Evolutionary conservation across 2,329 filamentous ascomycete genomes (phyloP), one percentile per base, ranked within the genome.

Genomic region (Amauroascus niger): DNA sequence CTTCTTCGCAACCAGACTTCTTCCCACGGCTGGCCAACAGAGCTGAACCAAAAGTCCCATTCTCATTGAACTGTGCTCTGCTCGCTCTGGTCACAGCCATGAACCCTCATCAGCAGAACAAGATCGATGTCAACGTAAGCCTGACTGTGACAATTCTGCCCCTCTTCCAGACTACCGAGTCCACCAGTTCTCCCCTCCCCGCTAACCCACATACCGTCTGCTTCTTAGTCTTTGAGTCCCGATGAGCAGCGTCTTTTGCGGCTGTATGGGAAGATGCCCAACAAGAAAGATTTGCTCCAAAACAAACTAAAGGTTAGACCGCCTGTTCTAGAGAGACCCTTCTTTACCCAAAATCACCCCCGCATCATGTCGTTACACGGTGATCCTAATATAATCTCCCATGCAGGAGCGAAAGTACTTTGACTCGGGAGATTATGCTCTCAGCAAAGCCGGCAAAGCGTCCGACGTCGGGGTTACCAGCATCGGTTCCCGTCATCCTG

Each of bases 41-140:
- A 33, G 32, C 16, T 22, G 28, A 14, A 18, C 35, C 14, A 32
- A 50, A n/a, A 51, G 47, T 44, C 40, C 51, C 9, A 5, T 30
- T 18, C 44, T 18, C 20, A 20, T 8, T 16, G 22, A 26, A 39
- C 55, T 50, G 32, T 41, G 41, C 20, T 33, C 14, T 9, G 46
- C 33, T 20, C 18, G 46, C 26, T 37, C 48, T 48, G 40, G 56
- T 49, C 54, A 54, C 57, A 71, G 77, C 63, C 61, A 94, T 97
- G 88, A 96, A 96, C 72, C 91, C 91, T 64, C 88, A 90, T 71
- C 88, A 96, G 79, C 90, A 95, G 80, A 96, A 96, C 80, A 97
- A 98, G 79, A 80, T 97, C 66, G 93, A 98, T 74, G 80, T 96
- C 74, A 90, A 81, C 78, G 93, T 96, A 76, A 76, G 87, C 80